Evolutionary conservation across 2,329 filamentous ascomycete genomes (phyloP), one percentile per base, ranked within the genome.

Genomic region (Fusarium multiceps): DNA sequence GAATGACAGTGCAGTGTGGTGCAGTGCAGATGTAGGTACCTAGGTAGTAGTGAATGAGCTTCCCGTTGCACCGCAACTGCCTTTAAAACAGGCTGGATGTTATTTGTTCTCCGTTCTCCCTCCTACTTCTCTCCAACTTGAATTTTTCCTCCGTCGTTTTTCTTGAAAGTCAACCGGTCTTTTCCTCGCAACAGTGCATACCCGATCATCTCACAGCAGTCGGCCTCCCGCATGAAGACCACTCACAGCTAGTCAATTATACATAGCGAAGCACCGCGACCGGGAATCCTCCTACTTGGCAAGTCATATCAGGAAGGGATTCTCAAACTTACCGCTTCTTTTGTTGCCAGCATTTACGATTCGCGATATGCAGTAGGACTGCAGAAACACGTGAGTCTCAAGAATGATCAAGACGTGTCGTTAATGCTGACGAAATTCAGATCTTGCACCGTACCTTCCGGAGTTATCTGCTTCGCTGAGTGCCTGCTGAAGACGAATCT

Each of bases 221-320:
- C 55, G 68, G 68, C 68, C 68, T 71, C 68, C 68, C 18, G 49
- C 68, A 72, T 68, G 34, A 66, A 37, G 48, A 23, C 10, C 42
- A 32, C 23, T 20, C 20, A 40, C 27, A 34, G 18, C 68, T 56
- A 69, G 55, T 56, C 21, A 51, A 10, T 25, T 21, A 21, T 25
- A 23, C 18, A 21, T 20, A 25, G 16, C 14, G n/a, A 53, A 18
- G 27, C 20, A 47, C 23, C 37, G 47, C 18, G 27, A n/a, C 37
- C 56, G 47, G 46, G 34, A 48, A 16, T 23, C 13, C 32, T 53
- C 51, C 37, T 28, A 3, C 46, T 59, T 21, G 23, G 18, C 40
- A 34, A 41, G 27, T 12, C 23, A 27, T 10, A 21, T 21, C 9
- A n/a, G 30, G 10, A n/a, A 27, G 25, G 27, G 8, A n/a, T 55